Evolutionary conservation across 2,329 filamentous ascomycete species (phyloP).

Genomic region (Parafenestella ontariensis): DNA sequence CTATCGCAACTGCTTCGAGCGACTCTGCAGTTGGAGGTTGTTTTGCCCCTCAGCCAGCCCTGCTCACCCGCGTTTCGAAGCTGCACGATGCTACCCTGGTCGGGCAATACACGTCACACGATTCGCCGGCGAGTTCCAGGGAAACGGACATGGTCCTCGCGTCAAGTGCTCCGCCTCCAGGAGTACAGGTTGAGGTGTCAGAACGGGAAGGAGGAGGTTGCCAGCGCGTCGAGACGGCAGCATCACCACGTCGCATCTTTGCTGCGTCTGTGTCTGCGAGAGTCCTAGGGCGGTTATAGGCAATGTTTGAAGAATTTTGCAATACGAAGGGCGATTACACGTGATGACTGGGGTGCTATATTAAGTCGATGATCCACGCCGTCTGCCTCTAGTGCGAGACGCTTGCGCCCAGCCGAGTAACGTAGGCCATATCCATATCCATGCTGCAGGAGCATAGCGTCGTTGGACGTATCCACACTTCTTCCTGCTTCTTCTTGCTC

Average conservation of each 20-base stretch:
- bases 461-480: not conserved
- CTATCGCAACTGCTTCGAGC: not conserved
- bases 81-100: not conserved
- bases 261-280: not conserved
- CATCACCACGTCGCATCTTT: not conserved
- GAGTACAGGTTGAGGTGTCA: conserved; percentile 2
- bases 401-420: not conserved
- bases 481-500: not conserved
- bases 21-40: not conserved
- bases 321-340: not conserved
- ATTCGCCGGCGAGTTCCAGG: not conserved
- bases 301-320: not conserved
- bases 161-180: conserved; percentile 10
- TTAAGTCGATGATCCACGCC: not conserved
- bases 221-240: conserved; percentile 2
- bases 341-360: not conserved
- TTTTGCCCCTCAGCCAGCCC: not conserved
- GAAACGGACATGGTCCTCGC: not conserved
- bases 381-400: not conserved
- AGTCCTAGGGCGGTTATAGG: not conserved
- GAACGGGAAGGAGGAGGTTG: conserved; percentile 2
- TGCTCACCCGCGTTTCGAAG: not conserved
- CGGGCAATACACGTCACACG: not conserved
- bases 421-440: not conserved
- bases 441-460: not conserved